phyloP scores from a whole-genome alignment of 2,329 filamentous ascomycete genomes.

The Neurospora crassa region DNA sequence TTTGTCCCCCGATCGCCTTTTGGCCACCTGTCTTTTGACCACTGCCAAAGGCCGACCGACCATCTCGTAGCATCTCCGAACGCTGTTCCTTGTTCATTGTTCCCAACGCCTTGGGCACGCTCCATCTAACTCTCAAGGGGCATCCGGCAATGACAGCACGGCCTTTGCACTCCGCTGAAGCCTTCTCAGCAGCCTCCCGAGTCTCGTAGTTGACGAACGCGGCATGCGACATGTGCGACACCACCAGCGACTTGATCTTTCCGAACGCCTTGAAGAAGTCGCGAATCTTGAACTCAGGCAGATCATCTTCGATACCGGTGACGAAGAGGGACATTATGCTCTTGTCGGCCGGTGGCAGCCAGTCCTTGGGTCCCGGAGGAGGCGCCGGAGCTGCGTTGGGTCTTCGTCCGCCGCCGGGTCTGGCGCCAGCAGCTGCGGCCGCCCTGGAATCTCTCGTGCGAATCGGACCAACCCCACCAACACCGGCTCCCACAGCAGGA shows the following conservation, averaged over 20 bases:
- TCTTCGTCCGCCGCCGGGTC: constrained; percentile 27
- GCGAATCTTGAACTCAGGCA: constrained; percentile 84
- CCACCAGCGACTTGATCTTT: constrained; percentile 84
- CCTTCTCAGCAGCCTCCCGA: constrained; percentile 74
- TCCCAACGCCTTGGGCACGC: constrained; percentile 82
- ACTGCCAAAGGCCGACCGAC: constrained; percentile 47
- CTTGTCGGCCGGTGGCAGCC: constrained; percentile 69
- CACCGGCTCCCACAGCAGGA: constrained; percentile 43
- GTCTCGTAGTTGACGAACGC: constrained; percentile 93
- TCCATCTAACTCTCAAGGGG: constrained; percentile 84
- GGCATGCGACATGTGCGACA: constrained; percentile 94
- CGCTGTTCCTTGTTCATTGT: constrained; percentile 84
- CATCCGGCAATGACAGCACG: constrained; percentile 85
- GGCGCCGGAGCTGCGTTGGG: constrained; percentile 58
- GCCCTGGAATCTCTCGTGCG: constrained; percentile 59
- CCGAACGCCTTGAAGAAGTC: constrained; percentile 85
- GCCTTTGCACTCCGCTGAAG: constrained; percentile 76
- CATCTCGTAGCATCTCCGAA: constrained; percentile 71
- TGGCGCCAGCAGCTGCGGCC: constrained; percentile 38
- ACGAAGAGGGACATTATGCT: constrained; percentile 91
- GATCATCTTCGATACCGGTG: constrained; percentile 90
- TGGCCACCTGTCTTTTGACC: constrained; percentile 29
- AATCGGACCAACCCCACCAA: constrained; percentile 64
- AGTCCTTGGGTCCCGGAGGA: constrained; percentile 76
- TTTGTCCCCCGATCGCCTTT: constrained; percentile 24